phyloP scores from a whole-genome alignment of 371 early-diverging fungal genomes.

The Mucor plumbeus region DNA sequence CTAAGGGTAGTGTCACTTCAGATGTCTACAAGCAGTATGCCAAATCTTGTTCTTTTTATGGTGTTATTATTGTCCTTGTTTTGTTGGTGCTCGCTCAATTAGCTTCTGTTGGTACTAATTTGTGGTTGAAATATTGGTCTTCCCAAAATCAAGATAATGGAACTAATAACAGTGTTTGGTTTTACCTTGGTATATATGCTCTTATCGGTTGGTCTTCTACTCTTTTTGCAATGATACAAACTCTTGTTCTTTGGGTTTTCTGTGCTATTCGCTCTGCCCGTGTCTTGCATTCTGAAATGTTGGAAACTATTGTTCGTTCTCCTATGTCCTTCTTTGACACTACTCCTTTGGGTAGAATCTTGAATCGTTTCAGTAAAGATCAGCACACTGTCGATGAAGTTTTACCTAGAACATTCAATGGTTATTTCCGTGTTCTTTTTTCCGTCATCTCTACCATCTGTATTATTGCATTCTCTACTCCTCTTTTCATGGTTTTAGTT shows the following conservation, averaged over 20 bases:
- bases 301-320: conserved; percentile 58
- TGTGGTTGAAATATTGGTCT: conserved; percentile 83
- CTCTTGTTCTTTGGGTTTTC: conserved; percentile 78
- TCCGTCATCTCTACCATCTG: conserved; percentile 61
- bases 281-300: conserved; percentile 65
- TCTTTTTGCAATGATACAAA: conserved; percentile 71
- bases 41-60: conserved; percentile 69
- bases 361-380: conserved; percentile 91
- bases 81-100: conserved; percentile 65
- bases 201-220: conserved; percentile 74
- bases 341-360: conserved; percentile 86
- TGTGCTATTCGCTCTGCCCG: conserved; percentile 82
- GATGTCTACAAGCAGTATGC: conserved; percentile 79
- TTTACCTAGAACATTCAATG: conserved; percentile 70
- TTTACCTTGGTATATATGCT: conserved; percentile 82
- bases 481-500: conserved; percentile 60
- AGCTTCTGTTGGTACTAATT: conserved; percentile 57
- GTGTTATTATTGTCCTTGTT: conserved; percentile 59
- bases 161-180: conserved; percentile 46
- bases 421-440: conserved; percentile 56
- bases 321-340: conserved; percentile 91
- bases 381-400: conserved; percentile 83
- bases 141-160: conserved; percentile 50
- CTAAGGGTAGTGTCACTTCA: conserved; percentile 79
- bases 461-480: conserved; percentile 68